Evolutionary conservation across 306 rosid species (phyloP).

Genomic region (Astragalus glycyphyllos): DNA sequence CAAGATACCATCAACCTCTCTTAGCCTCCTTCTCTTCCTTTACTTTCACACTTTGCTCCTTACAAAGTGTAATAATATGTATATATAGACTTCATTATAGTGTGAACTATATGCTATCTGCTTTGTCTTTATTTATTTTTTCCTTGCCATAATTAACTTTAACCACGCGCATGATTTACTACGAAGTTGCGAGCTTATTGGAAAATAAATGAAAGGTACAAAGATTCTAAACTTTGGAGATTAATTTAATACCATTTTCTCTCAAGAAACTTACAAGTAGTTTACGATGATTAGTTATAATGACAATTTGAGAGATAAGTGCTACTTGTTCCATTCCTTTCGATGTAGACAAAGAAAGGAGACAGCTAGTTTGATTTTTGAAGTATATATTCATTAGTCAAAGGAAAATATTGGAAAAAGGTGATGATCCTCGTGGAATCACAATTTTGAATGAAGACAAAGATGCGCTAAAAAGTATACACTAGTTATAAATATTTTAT

Average conservation of each 20-base stretch:
- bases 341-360: neutral
- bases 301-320: neutral
- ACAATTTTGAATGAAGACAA: neutral
- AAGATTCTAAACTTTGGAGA: neutral
- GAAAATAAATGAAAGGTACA: neutral
- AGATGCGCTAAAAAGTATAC: too few species aligned
- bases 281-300: conserved; percentile 1
- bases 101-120: neutral
- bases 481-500: too few species aligned
- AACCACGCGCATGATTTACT: conserved; percentile 26
- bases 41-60: neutral
- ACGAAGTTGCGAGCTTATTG: conserved; percentile 34
- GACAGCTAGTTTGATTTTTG: neutral
- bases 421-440: neutral
- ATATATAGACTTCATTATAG: conserved; percentile 24
- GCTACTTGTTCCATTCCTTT: neutral
- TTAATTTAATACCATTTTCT: neutral
- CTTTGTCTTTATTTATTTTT: neutral
- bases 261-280: conserved; percentile 32
- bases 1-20: conserved; percentile 28
- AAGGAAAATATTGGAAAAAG: neutral
- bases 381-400: neutral
- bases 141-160: neutral
- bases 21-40: neutral
- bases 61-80: neutral